A percentile compares a stretch with the other conserved stretches of the same genome.
Conservation (phyloP, 2,329 filamentous ascomycete genomes). For the Balansia obtecta region DNA sequence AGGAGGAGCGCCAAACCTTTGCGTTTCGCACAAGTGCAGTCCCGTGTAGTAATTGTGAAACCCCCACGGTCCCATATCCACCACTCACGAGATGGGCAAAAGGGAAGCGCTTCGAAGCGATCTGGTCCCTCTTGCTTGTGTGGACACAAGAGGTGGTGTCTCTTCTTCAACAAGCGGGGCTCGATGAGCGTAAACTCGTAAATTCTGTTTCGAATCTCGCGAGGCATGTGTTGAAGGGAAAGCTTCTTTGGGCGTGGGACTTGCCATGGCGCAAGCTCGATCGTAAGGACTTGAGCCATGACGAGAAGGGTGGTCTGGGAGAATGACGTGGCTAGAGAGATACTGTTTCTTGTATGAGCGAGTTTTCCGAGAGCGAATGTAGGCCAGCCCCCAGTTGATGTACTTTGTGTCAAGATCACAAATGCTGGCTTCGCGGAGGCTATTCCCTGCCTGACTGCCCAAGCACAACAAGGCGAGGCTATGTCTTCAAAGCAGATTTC, state of each 20-base stretch:
- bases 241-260: background rate
- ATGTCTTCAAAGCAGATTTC: too few relatives aligned
- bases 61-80: too few relatives aligned
- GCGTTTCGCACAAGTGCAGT: background rate
- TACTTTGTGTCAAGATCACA: too few relatives aligned
- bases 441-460: too few relatives aligned
- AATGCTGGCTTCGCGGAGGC: too few relatives aligned
- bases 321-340: too few relatives aligned
- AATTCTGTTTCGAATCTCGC: background rate
- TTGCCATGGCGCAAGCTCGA: background rate
- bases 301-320: background rate
- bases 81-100: background rate
- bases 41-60: too few relatives aligned
- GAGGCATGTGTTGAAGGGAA: background rate
- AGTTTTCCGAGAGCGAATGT: too few relatives aligned
- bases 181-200: slow-evolving; percentile 2
- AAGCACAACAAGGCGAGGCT: too few relatives aligned
- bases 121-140: background rate
- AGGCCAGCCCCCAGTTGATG: too few relatives aligned
- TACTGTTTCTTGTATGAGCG: background rate
- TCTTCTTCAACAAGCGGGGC: background rate
- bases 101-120: background rate
- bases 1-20: background rate
- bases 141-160: background rate
- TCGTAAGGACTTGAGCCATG: background rate